These are phyloP conservation scores for Rhodotorula glutinis DNA, from an alignment of 1,284 basidiomycete species.

Conservation along the genomic window DNA sequence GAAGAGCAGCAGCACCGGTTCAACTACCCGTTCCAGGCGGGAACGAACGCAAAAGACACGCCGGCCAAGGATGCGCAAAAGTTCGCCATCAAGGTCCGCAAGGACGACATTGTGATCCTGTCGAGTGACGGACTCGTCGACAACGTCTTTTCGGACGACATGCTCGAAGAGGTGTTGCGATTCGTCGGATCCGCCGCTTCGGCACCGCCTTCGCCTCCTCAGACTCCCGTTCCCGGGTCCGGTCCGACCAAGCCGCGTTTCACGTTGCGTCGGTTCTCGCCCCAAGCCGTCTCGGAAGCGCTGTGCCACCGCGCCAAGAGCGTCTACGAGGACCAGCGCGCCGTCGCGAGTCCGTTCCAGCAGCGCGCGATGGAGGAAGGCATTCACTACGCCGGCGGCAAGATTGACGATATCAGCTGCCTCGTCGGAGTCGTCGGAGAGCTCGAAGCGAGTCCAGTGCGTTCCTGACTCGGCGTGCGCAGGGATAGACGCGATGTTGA, in stretches of 20 bases:
- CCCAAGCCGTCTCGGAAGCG: constrained; percentile 56
- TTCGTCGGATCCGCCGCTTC: constrained; percentile 17
- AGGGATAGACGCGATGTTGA: too few relatives aligned
- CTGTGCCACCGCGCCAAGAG: constrained; percentile 54
- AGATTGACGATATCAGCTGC: constrained; percentile 52
- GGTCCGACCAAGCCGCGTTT: constrained; percentile 5
- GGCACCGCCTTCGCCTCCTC: constrained; percentile 14
- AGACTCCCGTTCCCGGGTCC: background rate
- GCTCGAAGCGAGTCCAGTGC: constrained; percentile 33
- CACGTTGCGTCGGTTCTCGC: constrained; percentile 49
- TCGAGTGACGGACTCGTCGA: constrained; percentile 87
- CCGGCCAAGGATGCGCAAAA: constrained; percentile 70
- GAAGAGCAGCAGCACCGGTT: constrained; percentile 96
- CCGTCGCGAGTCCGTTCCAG: constrained; percentile 56
- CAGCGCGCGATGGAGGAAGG: constrained; percentile 57
- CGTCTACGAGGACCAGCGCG: constrained; percentile 54
- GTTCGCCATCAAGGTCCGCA: constrained; percentile 69
- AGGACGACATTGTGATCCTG: constrained; percentile 76
- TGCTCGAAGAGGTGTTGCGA: constrained; percentile 72
- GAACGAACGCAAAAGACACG: constrained; percentile 68
- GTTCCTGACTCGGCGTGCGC: background rate
- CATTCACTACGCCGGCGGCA: constrained; percentile 53
- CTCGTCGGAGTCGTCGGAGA: constrained; percentile 50
- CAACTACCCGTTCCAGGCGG: constrained; percentile 86
- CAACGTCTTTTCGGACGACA: constrained; percentile 92